These are phyloP conservation scores for Firmiana major DNA, from an alignment of 345 rosid species.

Conservation along the genomic window DNA sequence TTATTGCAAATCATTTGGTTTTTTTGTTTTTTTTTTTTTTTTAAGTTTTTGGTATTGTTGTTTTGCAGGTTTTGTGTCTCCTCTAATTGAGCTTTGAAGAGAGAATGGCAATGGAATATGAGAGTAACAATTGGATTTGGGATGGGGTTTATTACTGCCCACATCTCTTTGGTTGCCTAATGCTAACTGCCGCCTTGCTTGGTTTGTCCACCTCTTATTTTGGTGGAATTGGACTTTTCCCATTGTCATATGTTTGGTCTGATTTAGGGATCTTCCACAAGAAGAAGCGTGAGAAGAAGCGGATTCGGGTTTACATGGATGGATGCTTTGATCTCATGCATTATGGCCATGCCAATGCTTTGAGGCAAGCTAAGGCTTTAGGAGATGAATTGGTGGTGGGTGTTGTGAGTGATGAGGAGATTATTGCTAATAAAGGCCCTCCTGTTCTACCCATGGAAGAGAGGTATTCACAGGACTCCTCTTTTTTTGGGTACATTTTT, in stretches of 20 bases:
- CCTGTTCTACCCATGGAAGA: slow-evolving; percentile 88
- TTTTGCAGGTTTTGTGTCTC: slow-evolving; percentile 37
- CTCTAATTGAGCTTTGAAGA: slow-evolving; percentile 19
- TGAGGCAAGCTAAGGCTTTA: slow-evolving; percentile 84
- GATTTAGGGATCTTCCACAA: slow-evolving; percentile 42
- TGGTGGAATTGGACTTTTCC: slow-evolving; percentile 50
- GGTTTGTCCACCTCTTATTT: slow-evolving; percentile 62
- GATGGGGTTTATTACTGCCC: slow-evolving; percentile 56
- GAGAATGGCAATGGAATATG: slow-evolving; percentile 42
- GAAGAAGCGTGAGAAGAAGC: slow-evolving; percentile 44
- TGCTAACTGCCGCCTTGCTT: slow-evolving; percentile 60
- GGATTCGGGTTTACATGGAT: slow-evolving; percentile 89
- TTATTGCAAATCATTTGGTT: not conserved
- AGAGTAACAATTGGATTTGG: slow-evolving; percentile 55
- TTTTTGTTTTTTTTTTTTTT: too few relatives aligned
- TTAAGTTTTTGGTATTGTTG: not conserved
- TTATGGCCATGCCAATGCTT: slow-evolving; percentile 90
- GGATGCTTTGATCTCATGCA: slow-evolving; percentile 99
- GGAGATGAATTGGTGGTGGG: slow-evolving; percentile 95
- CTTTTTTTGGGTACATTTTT: not conserved
- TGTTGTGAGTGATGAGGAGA: slow-evolving; percentile 90
- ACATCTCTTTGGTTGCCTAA: slow-evolving; percentile 59
- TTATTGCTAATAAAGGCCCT: slow-evolving; percentile 87
- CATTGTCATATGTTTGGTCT: slow-evolving; percentile 36
- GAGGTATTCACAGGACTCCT: slow-evolving; percentile 40